phyloP scores from a whole-genome alignment of 2,329 filamentous ascomycete species.

The Trichothecium roseum region DNA sequence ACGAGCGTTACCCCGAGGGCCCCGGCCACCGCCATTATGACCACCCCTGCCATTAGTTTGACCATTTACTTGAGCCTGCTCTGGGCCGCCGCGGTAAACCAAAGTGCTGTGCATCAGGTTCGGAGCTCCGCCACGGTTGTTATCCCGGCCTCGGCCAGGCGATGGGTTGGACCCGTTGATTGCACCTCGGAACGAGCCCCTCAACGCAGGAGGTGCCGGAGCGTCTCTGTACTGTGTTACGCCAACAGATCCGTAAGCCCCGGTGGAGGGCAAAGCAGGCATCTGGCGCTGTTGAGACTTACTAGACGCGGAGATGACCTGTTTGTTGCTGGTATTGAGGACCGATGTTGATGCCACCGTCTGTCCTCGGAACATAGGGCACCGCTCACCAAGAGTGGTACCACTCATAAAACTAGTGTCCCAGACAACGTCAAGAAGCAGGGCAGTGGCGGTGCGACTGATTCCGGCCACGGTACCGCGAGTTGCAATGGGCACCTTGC shows the following conservation, averaged over 20 bases:
- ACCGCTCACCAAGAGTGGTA: constrained; percentile 80
- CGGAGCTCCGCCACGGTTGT: constrained; percentile 24
- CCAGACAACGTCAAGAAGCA: constrained; percentile 85
- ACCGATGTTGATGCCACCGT: constrained; percentile 84
- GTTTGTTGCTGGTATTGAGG: constrained; percentile 73
- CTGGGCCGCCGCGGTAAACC: constrained; percentile 35
- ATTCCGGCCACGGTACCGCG: constrained; percentile 92
- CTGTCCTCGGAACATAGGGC: constrained; percentile 86
- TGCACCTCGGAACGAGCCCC: constrained; percentile 47
- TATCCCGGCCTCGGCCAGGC: constrained; percentile 21
- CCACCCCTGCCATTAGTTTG: constrained; percentile 18
- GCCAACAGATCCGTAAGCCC: constrained; percentile 44
- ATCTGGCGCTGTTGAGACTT: constrained; percentile 39
- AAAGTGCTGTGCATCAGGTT: constrained; percentile 40
- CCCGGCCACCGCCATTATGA: constrained; percentile 11
- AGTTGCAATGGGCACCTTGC: constrained; percentile 87
- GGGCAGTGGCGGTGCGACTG: constrained; percentile 73
- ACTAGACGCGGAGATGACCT: constrained; percentile 61
- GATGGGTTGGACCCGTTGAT: constrained; percentile 33
- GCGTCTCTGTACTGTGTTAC: constrained; percentile 54
- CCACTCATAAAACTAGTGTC: constrained; percentile 96
- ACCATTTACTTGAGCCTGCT: constrained; percentile 10
- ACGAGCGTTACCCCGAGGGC: constrained; percentile 16
- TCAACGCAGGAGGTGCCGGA: constrained; percentile 40
- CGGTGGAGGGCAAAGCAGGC: constrained; percentile 37